Conservation (phyloP, 1,284 basidiomycete genomes). For the Sanguinoderma infundibulare region DNA sequence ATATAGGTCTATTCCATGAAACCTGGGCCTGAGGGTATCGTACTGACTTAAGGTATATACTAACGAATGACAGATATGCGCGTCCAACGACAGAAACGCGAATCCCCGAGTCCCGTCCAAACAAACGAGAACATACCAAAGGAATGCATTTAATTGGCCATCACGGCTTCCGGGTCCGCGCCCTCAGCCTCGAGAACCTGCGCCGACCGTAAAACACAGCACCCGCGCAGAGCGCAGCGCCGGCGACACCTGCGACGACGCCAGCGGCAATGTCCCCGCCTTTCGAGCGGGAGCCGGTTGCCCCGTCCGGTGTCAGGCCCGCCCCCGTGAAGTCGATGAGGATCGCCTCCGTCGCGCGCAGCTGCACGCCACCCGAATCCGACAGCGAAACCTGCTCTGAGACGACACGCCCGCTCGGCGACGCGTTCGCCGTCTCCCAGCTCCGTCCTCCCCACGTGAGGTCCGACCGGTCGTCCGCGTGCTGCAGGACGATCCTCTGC, state of each 20-base stretch:
- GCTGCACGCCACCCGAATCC: constrained; percentile 47
- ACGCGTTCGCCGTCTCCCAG: constrained; percentile 59
- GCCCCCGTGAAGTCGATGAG: constrained; percentile 33
- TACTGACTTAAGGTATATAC: too few relatives aligned
- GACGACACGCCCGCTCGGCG: neutral
- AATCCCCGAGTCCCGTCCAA: too few relatives aligned
- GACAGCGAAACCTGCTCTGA: constrained; percentile 39
- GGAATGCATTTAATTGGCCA: too few relatives aligned
- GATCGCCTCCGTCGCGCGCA: constrained; percentile 59
- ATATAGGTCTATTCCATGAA: too few relatives aligned
- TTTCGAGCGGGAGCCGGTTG: neutral
- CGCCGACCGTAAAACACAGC: neutral
- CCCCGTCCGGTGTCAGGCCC: neutral
- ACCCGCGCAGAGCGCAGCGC: neutral
- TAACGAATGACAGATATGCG: too few relatives aligned
- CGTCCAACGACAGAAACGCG: too few relatives aligned
- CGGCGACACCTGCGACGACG: constrained; percentile 3
- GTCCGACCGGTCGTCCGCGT: constrained; percentile 59
- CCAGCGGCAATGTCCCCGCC: constrained; percentile 8
- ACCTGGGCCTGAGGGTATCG: too few relatives aligned
- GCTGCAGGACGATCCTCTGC: constrained; percentile 38
- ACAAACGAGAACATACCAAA: too few relatives aligned
- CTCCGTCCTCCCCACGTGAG: constrained; percentile 69
- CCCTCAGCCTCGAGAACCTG: too few relatives aligned
- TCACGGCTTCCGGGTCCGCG: too few relatives aligned